These are phyloP conservation scores for Daldinia bambusicola DNA, from an alignment of 495 filamentous ascomycete species.

Conservation along the genomic window DNA sequence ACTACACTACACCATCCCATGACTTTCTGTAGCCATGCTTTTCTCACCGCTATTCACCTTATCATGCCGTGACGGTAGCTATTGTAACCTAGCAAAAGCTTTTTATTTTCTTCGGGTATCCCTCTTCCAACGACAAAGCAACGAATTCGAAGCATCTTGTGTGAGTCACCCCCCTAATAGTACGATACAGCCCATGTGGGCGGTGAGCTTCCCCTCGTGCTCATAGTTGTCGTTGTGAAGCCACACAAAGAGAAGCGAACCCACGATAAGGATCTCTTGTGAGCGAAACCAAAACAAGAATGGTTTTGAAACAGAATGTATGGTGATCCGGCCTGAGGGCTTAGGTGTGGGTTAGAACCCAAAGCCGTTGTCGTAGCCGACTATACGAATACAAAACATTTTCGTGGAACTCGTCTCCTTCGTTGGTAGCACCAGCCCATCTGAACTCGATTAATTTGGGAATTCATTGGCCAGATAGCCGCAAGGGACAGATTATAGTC, in stretches of 20 bases:
- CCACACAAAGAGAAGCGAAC: background rate
- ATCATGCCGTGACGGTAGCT: background rate
- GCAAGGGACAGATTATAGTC: too few species aligned
- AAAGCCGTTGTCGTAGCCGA: background rate
- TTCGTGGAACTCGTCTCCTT: background rate
- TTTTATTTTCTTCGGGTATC: background rate
- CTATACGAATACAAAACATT: background rate
- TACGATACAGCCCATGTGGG: conserved; percentile 1
- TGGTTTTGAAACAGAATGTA: background rate
- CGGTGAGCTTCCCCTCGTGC: background rate
- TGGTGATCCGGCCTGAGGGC: background rate
- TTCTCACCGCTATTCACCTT: background rate
- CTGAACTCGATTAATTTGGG: background rate
- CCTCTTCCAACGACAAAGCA: background rate
- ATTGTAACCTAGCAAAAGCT: background rate
- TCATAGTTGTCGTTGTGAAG: background rate
- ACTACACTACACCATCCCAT: background rate
- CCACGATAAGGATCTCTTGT: background rate
- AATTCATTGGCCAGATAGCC: background rate
- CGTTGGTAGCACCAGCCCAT: background rate
- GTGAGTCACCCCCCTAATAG: background rate
- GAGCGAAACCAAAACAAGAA: background rate
- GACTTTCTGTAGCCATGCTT: background rate
- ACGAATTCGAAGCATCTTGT: too few species aligned
- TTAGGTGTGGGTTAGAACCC: background rate